Percentiles rank a stretch among this genome's conserved stretches.
phyloP scores from a whole-genome alignment of 2,329 filamentous ascomycete species.

The Dactylella cylindrospora region DNA sequence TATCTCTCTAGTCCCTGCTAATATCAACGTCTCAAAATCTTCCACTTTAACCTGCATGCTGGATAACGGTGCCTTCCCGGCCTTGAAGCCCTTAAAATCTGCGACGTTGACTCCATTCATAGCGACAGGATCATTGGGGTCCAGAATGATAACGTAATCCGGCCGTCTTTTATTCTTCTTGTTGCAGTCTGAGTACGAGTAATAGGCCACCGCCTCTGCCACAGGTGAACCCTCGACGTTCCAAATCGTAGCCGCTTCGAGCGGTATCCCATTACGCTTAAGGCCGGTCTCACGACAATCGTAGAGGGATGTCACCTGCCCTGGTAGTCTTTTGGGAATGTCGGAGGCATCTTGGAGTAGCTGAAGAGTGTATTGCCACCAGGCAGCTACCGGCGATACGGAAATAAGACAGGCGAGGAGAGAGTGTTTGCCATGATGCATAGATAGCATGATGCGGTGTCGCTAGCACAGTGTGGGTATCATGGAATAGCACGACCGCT shows the following conservation, averaged over 20 bases:
- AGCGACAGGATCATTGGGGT: slow-evolving; percentile 2
- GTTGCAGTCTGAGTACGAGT: slow-evolving; percentile 10
- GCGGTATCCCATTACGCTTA: slow-evolving; percentile 5
- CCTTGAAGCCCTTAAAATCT: slow-evolving; percentile 9
- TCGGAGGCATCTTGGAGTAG: neutral
- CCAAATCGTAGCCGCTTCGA: slow-evolving; percentile 24
- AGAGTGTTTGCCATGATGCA: neutral
- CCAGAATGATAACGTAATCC: slow-evolving; percentile 8
- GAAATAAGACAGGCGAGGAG: neutral
- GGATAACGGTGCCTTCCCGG: neutral
- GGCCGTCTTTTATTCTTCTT: neutral
- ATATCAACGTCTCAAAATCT: neutral
- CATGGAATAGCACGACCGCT: too few relatives aligned
- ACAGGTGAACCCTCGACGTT: neutral
- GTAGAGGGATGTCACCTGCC: neutral
- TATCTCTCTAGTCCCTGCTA: neutral
- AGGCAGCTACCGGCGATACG: neutral
- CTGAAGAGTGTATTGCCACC: slow-evolving; percentile 9
- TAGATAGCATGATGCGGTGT: too few relatives aligned
- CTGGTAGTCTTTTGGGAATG: neutral
- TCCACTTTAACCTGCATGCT: neutral
- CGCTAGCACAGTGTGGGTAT: too few relatives aligned
- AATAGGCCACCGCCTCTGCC: slow-evolving; percentile 17
- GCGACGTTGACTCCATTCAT: slow-evolving; percentile 21
- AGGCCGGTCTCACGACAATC: slow-evolving; percentile 9